Evolutionary conservation across 208 protist genomes (phyloP).

Genomic region (Herpetomonas tarakana): DNA sequence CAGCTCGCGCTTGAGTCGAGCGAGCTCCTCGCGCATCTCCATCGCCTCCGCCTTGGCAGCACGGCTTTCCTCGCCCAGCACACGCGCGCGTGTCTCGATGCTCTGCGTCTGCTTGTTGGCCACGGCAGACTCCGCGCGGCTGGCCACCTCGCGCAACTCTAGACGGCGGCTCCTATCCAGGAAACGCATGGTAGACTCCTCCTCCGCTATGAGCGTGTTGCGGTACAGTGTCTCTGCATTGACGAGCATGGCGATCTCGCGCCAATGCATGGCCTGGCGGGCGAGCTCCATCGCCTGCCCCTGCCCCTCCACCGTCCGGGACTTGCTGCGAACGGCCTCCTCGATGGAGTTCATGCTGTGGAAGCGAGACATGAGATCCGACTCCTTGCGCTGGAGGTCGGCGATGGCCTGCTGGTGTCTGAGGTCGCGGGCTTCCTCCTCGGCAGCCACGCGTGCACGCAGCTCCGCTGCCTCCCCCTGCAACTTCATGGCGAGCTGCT

Average conservation of each 20-base stretch:
- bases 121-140: constrained; percentile 3
- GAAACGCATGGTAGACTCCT: constrained; percentile 19
- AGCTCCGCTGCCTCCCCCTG: constrained; percentile 22
- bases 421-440: constrained; percentile 14
- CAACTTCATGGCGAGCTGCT: constrained; percentile 19
- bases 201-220: constrained; percentile 28
- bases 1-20: constrained; percentile 5
- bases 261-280: constrained; percentile 14
- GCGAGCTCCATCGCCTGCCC: constrained; percentile 1
- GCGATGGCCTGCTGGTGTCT: constrained; percentile 16
- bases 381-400: constrained; percentile 19
- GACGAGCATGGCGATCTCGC: constrained; percentile 29
- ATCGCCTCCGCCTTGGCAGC: background rate
- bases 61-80: background rate
- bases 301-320: constrained; percentile 1
- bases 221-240: constrained; percentile 38
- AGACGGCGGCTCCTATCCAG: constrained; percentile 15
- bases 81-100: background rate
- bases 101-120: constrained; percentile 11
- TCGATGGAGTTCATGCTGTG: background rate
- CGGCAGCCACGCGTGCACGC: constrained; percentile 14
- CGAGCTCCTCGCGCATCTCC: constrained; percentile 6
- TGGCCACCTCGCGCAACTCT: constrained; percentile 10
- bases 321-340: background rate
- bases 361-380: constrained; percentile 8